A percentile compares a stretch with the other conserved stretches of the same genome.
phyloP scores from a whole-genome alignment of 345 rosid genomes.

The Ceriops decandra region DNA sequence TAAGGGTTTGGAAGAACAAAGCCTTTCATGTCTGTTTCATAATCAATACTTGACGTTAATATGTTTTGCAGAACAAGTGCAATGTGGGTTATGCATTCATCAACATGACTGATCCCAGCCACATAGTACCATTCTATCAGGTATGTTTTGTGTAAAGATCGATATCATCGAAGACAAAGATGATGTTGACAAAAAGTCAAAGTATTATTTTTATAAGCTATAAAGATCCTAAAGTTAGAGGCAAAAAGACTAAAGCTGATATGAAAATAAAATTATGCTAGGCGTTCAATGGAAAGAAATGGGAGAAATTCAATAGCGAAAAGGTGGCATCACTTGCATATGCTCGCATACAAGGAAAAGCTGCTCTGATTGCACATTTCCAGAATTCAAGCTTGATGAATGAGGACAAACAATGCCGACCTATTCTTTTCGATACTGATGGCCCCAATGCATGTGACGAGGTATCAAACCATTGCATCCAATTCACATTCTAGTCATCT shows the following conservation, averaged over 20 bases:
- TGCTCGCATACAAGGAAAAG: constrained; percentile 73
- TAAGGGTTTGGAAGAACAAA: neutral
- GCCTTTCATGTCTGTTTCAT: neutral
- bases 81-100: constrained; percentile 73
- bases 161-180: neutral
- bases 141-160: constrained; percentile 28
- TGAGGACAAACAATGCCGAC: constrained; percentile 70
- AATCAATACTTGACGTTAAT: constrained; percentile 6
- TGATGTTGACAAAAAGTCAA: too few relatives aligned
- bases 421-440: constrained; percentile 65
- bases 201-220: neutral
- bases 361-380: constrained; percentile 71
- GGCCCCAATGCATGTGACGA: constrained; percentile 76
- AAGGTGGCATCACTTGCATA: constrained; percentile 73
- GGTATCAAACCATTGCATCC: constrained; percentile 32
- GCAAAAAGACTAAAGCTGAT: constrained; percentile 7
- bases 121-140: constrained; percentile 53
- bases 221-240: neutral
- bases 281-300: constrained; percentile 75
- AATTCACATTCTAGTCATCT: neutral
- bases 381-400: constrained; percentile 83
- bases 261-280: constrained; percentile 17
- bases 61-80: constrained; percentile 55
- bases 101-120: constrained; percentile 56
- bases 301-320: constrained; percentile 82